Evolutionary conservation across 129 eudicot genomes (phyloP), one percentile per base, ranked within the genome.

Genomic region (Rutidosis leptorrhynchoides): DNA sequence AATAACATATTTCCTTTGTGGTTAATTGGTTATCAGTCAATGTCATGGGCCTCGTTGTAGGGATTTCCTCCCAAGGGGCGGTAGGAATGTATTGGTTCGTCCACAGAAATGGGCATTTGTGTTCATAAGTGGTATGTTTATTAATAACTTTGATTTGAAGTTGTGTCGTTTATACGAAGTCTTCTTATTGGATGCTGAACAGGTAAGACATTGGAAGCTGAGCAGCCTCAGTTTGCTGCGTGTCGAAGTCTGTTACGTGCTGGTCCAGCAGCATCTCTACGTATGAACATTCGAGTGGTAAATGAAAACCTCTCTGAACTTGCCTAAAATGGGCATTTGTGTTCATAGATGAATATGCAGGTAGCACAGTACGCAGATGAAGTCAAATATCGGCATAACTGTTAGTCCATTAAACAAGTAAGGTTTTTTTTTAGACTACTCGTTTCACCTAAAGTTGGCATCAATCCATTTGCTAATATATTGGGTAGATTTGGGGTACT

Each of bases 301-400:
- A 85, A 89, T 85, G 15, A 3, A 37, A 3, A 37, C 15, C 43
- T 9, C 3, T 35, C 1, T 37, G 43, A 9, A 37, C 43, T 37
- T 37, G 15, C 56, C 15, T 28, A 11, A 33, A 62, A 21, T 21
- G 9, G 6, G 23, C 7, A 17, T 46, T 46, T 51, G 20, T 30
- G 33, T 58, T 67, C 14, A 52, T 25, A 40, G 5, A 37, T 67
- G 59, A 55, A 12, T 55, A 75, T 69, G 49, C 84, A 92, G 96
- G 95, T 92, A 52, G 98, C 96, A 71, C 81, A 92, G 45, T 92
- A 92, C 77, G 98, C 98, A 68, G 75, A 88, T 46, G 96, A 88
- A 78, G 76, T 81, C 75, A 49, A 70, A 88, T 45, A 82, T 91
- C 42, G 84, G 74, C 63, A 67, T 77, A 20, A 87, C 96, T 19